Base-by-base conservation (phyloP, 169 alveolate genomes). In the Eimeria acervulina region DNA sequence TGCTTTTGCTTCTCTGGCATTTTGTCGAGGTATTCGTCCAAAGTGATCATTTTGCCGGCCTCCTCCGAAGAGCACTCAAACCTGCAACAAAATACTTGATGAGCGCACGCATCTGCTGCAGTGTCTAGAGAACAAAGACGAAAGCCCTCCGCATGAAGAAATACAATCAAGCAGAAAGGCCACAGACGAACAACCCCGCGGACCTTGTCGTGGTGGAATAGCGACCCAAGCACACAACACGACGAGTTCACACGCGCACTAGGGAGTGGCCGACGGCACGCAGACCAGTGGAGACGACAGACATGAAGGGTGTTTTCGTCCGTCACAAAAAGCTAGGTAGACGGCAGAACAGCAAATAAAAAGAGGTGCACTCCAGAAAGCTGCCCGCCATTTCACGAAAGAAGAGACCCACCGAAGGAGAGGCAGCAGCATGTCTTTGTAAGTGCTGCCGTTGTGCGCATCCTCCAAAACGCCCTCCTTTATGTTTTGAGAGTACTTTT, bases 1-100 rank as follows among this genome's bases (percentile, higher is more conserved):
- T 98, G 97, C 94, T 98, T 97, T 96, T 98, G 99, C 31, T 95
- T 96, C 38, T 94, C 97, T 95, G 97, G 97, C 97, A 97, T 96
- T 83, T 95, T 96, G 33, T 66, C 95, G 51, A 98, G 33, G 83
- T 98, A 98, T 93, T 90, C 98, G 28, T 96, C 98, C 52, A 97
- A 91, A 7, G 98, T 90, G 36, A 96, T 94, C 70, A 95, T 90
- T 51, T 96, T 97, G 72, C 97, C 96, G n/a, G 92, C 80, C 17
- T 89, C 89, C 33, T 74, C 80, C 1, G 83, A 52, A 21, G 96
- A 90, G 68, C 95, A 89, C 90, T 74, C 80, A 36, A 68, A 90
- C 68, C 97, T 81, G 87, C 55, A 52, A 40, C 61, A 0, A n/a
- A n/a, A 33, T 28, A 68, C 17, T n/a, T n/a, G n/a, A 12, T 42